These are phyloP conservation scores for Serendipita sp. DNA, from an alignment of 768 basidiomycete species.

Conservation along the genomic window DNA sequence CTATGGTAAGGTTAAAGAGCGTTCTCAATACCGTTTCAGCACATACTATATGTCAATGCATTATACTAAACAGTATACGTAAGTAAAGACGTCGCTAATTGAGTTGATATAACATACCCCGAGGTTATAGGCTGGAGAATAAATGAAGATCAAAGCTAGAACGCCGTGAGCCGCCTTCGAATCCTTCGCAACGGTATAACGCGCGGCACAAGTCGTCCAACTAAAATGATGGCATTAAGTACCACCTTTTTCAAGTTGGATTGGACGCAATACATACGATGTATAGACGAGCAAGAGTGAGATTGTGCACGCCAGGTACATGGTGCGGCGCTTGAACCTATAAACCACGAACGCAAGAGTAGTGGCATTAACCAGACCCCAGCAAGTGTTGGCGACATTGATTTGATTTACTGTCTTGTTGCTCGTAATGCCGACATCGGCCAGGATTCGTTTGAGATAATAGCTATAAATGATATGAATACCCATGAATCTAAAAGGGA, in stretches of 20 bases:
- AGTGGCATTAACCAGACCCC: slow-evolving; percentile 39
- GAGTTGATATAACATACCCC: slow-evolving; percentile 13
- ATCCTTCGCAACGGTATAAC: slow-evolving; percentile 26
- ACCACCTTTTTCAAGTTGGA: background rate
- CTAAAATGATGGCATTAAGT: slow-evolving; percentile 11
- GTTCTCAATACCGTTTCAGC: background rate
- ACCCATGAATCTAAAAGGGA: background rate
- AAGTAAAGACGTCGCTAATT: background rate
- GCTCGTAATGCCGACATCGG: slow-evolving; percentile 33
- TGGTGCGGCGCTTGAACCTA: slow-evolving; percentile 30
- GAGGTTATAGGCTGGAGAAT: slow-evolving; percentile 38
- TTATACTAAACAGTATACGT: slow-evolving; percentile 22
- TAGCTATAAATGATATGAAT: slow-evolving; percentile 21
- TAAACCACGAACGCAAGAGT: slow-evolving; percentile 32
- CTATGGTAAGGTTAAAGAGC: slow-evolving; percentile 17
- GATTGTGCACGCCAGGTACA: slow-evolving; percentile 34
- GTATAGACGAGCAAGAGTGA: slow-evolving; percentile 32
- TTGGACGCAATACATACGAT: slow-evolving; percentile 10
- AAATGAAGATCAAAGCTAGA: slow-evolving; percentile 42
- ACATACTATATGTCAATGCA: slow-evolving; percentile 37
- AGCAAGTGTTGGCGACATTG: slow-evolving; percentile 36
- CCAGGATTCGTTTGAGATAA: slow-evolving; percentile 35
- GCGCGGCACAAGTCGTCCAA: slow-evolving; percentile 25
- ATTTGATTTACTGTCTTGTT: slow-evolving; percentile 39
- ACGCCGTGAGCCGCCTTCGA: slow-evolving; percentile 33